Evolutionary conservation across 768 basidiomycete species (phyloP).

Genomic region (Leccinum uliginosum): DNA sequence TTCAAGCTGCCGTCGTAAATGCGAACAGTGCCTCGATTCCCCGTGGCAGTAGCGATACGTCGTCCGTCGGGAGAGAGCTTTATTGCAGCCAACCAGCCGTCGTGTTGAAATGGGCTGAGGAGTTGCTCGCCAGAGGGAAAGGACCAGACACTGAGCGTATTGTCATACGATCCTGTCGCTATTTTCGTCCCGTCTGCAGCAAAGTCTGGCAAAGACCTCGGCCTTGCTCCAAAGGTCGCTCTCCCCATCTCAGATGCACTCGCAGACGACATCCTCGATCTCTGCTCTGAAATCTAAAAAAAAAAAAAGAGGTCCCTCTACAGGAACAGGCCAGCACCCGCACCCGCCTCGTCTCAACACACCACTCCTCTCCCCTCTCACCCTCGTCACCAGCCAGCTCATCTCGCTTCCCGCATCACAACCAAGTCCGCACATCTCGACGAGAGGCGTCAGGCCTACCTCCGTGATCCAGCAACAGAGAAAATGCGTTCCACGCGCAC

Average conservation of each 20-base stretch:
- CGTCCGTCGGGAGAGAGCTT: too few species aligned
- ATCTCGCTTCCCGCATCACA: constrained; percentile 25
- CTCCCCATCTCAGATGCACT: constrained; percentile 62
- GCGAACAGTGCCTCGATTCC: too few species aligned
- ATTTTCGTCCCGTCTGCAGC: too few species aligned
- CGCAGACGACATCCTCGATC: constrained; percentile 65
- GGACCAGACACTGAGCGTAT: too few species aligned
- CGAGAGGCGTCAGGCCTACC: constrained; percentile 53
- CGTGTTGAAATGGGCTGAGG: too few species aligned
- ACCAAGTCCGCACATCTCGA: constrained; percentile 58
- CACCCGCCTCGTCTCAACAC: constrained; percentile 21
- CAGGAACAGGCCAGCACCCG: constrained; percentile 51
- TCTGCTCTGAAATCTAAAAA: constrained; percentile 70
- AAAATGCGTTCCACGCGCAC: constrained; percentile 64
- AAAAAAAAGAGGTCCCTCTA: constrained; percentile 59
- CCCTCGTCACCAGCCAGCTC: constrained; percentile 27
- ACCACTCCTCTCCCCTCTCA: constrained; percentile 7
- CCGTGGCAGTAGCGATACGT: too few species aligned
- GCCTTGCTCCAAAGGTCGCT: constrained; percentile 63
- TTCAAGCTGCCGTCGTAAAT: too few species aligned
- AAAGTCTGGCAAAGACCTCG: constrained; percentile 63
- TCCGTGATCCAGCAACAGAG: constrained; percentile 53
- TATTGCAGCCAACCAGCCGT: too few species aligned
- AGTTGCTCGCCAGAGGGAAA: too few species aligned
- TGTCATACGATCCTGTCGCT: too few species aligned